Evolutionary conservation across 495 filamentous ascomycete genomes (phyloP).

Genomic region (Aspergillus saccharolyticus): DNA sequence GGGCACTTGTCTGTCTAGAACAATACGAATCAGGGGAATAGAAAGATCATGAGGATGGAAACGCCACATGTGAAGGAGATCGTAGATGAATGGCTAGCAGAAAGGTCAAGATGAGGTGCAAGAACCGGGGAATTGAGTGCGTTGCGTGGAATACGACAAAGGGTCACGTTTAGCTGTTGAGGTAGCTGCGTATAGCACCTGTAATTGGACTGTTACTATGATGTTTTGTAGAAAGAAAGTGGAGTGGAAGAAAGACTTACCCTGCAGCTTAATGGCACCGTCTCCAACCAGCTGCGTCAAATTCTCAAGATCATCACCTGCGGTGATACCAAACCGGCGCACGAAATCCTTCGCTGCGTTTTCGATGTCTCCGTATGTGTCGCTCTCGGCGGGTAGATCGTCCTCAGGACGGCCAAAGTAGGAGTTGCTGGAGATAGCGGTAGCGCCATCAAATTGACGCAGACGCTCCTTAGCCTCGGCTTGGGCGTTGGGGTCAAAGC

Average conservation of each 20-base stretch:
- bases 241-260: conserved; percentile 28
- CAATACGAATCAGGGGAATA: conserved; percentile 8
- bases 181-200: conserved; percentile 77
- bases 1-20: conserved; percentile 2
- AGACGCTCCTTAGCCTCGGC: conserved; percentile 82
- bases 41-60: conserved; percentile 2
- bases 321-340: conserved; percentile 88
- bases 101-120: conserved; percentile 8
- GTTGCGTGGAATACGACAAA: conserved; percentile 5
- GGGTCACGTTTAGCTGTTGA: conserved; percentile 52
- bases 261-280: conserved; percentile 77
- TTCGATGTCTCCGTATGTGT: conserved; percentile 80
- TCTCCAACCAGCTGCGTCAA: conserved; percentile 75
- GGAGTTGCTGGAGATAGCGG: conserved; percentile 86
- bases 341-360: conserved; percentile 91
- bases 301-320: conserved; percentile 91
- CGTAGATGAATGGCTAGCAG: conserved; percentile 15
- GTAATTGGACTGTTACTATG: conserved; percentile 10
- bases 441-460: conserved; percentile 87
- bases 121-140: neutral
- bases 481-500: conserved; percentile 73
- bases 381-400: conserved; percentile 53
- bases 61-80: conserved; percentile 16
- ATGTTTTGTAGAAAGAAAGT: neutral
- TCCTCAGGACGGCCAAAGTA: conserved; percentile 93